Conservation (phyloP, 768 basidiomycete species). For the Leucocoprinus sp. region DNA sequence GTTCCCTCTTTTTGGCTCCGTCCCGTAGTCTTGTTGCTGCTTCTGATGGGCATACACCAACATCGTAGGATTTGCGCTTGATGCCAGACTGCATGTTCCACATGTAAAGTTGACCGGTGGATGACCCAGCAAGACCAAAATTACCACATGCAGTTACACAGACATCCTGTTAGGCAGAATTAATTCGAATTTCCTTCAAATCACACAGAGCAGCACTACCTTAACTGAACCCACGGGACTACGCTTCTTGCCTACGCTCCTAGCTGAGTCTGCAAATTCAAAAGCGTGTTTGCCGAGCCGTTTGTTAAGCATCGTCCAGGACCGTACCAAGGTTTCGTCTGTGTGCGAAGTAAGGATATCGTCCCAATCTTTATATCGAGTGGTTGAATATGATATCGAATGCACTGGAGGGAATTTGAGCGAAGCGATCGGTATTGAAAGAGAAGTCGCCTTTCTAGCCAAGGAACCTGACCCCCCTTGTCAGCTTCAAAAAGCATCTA, state of each 20-base stretch:
- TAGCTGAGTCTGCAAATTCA: constrained; percentile 42
- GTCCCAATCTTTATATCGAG: constrained; percentile 93
- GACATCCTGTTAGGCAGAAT: constrained; percentile 44
- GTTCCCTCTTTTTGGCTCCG: constrained; percentile 31
- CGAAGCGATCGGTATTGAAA: constrained; percentile 71
- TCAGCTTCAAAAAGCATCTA: background rate
- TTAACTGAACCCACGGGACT: constrained; percentile 55
- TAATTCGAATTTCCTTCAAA: background rate
- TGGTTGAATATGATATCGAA: constrained; percentile 68
- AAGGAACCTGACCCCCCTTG: constrained; percentile 55
- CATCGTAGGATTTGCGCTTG: constrained; percentile 64
- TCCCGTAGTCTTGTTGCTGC: constrained; percentile 35
- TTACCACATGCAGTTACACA: constrained; percentile 94
- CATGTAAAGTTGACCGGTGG: constrained; percentile 73
- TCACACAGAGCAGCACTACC: constrained; percentile 31
- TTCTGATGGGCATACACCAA: constrained; percentile 58
- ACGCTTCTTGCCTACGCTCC: constrained; percentile 39
- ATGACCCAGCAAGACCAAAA: constrained; percentile 82
- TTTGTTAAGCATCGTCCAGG: constrained; percentile 85
- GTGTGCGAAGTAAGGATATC: constrained; percentile 88
- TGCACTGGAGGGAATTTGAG: constrained; percentile 82
- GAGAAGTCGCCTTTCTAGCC: constrained; percentile 65
- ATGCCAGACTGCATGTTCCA: constrained; percentile 98
- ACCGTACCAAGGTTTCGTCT: constrained; percentile 74
- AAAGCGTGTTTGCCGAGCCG: constrained; percentile 70